A percentile compares a stretch with the other conserved stretches of the same genome.
These are phyloP conservation scores for Skeletonema potamos DNA, from an alignment of 108 stramenopile genomes.

Conservation along the genomic window DNA sequence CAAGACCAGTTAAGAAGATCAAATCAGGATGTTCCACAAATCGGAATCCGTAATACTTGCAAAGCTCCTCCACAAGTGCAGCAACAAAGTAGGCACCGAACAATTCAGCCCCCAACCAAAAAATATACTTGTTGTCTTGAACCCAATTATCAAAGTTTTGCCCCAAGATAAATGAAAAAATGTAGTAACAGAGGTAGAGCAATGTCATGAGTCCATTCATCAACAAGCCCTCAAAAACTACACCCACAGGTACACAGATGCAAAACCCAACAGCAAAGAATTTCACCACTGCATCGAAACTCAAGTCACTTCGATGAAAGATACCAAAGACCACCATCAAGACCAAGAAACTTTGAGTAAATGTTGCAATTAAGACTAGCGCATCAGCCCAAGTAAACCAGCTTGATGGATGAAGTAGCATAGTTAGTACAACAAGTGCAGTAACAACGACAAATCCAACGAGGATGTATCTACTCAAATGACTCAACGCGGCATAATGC, in stretches of 20 bases:
- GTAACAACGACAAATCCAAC: slow-evolving; percentile 40
- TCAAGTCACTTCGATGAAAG: slow-evolving; percentile 85
- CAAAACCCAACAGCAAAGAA: slow-evolving; percentile 86
- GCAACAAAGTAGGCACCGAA: slow-evolving; percentile 85
- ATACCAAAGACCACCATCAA: slow-evolving; percentile 81
- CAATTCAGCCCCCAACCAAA: slow-evolving; percentile 75
- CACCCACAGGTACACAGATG: slow-evolving; percentile 74
- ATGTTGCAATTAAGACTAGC: slow-evolving; percentile 72
- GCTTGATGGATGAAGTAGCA: slow-evolving; percentile 65
- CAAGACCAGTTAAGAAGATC: slow-evolving; percentile 80
- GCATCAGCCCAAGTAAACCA: slow-evolving; percentile 78
- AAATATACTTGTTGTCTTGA: slow-evolving; percentile 44
- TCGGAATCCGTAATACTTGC: slow-evolving; percentile 89
- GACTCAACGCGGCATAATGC: slow-evolving; percentile 74
- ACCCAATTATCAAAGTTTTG: slow-evolving; percentile 61
- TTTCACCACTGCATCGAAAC: slow-evolving; percentile 86
- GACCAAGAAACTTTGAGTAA: slow-evolving; percentile 75
- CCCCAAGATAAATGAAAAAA: slow-evolving; percentile 40
- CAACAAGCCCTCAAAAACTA: slow-evolving; percentile 72
- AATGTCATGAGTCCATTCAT: slow-evolving; percentile 54
- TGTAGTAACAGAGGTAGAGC: slow-evolving; percentile 47
- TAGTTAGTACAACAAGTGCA: slow-evolving; percentile 45
- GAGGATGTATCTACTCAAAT: slow-evolving; percentile 72
- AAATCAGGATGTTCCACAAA: slow-evolving; percentile 86
- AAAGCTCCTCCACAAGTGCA: slow-evolving; percentile 79